Conservation (phyloP, 495 filamentous ascomycete species). For the Penicillium malachiteum region DNA sequence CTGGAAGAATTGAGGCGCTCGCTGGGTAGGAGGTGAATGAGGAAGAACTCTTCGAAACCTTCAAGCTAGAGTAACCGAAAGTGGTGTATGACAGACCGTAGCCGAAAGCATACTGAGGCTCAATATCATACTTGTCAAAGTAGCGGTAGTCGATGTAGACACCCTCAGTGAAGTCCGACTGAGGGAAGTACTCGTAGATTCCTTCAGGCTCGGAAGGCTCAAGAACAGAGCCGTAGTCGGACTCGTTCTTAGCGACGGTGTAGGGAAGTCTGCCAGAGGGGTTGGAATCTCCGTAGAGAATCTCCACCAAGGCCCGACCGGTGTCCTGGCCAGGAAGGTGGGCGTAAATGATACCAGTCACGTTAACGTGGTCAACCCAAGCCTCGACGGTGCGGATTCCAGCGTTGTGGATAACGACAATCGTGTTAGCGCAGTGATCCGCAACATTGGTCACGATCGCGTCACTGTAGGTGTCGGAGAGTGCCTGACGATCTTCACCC, state of each 20-base stretch:
- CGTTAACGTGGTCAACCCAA: conserved; percentile 46
- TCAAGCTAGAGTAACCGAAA: conserved; percentile 62
- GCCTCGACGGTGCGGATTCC: conserved; percentile 36
- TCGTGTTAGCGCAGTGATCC: conserved; percentile 51
- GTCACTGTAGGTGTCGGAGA: conserved; percentile 45
- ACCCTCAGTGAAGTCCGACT: conserved; percentile 65
- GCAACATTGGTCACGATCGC: conserved; percentile 58
- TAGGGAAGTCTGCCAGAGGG: conserved; percentile 73
- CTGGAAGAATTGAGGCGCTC: conserved; percentile 38
- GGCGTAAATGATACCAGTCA: conserved; percentile 69
- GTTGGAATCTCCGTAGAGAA: conserved; percentile 68
- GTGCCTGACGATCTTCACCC: conserved; percentile 31
- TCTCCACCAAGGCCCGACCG: conserved; percentile 66
- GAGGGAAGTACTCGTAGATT: conserved; percentile 60
- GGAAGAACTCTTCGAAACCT: background rate
- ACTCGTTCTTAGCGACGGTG: conserved; percentile 69
- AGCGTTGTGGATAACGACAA: conserved; percentile 47
- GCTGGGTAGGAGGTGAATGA: conserved; percentile 9
- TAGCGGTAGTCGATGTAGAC: conserved; percentile 78
- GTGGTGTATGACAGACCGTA: conserved; percentile 78
- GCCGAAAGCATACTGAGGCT: conserved; percentile 73
- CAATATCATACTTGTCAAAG: conserved; percentile 63
- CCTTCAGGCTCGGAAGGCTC: conserved; percentile 48
- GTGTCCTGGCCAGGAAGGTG: conserved; percentile 74
- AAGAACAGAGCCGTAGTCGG: conserved; percentile 58